A percentile compares a stretch with the other conserved stretches of the same genome.
phyloP scores from a whole-genome alignment of 2,329 filamentous ascomycete species.

The Septoria petroselini region DNA sequence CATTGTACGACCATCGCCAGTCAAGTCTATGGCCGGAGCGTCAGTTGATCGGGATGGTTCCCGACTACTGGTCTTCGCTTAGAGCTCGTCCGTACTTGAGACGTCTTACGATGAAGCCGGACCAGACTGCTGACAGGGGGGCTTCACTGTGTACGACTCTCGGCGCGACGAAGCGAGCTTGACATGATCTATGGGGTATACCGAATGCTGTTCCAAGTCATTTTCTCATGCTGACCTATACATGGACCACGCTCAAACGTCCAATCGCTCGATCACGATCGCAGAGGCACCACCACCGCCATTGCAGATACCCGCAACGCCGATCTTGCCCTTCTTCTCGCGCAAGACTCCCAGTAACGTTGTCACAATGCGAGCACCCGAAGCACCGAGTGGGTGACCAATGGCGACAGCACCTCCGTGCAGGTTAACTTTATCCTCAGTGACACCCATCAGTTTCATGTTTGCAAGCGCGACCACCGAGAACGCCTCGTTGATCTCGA shows the following conservation, averaged over 20 bases:
- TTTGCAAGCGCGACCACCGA: slow-evolving; percentile 94
- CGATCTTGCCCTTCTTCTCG: slow-evolving; percentile 90
- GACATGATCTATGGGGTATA: slow-evolving; percentile 4
- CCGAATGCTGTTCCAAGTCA: neutral
- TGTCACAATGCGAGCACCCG: slow-evolving; percentile 87
- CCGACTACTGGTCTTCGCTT: too few relatives aligned
- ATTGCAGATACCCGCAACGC: slow-evolving; percentile 94
- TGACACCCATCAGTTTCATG: slow-evolving; percentile 81
- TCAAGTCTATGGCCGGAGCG: too few relatives aligned
- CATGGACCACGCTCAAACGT: slow-evolving; percentile 2
- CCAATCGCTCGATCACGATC: slow-evolving; percentile 71
- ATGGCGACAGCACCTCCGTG: slow-evolving; percentile 94
- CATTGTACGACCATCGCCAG: too few relatives aligned
- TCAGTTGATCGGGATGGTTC: too few relatives aligned
- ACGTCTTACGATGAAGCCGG: too few relatives aligned
- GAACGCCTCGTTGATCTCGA: slow-evolving; percentile 99
- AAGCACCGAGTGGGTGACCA: slow-evolving; percentile 90
- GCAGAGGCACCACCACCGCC: slow-evolving; percentile 94
- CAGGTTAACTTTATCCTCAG: slow-evolving; percentile 85
- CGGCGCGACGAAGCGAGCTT: neutral
- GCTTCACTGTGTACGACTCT: neutral
- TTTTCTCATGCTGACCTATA: too few relatives aligned
- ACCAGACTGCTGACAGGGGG: too few relatives aligned
- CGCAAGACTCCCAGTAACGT: slow-evolving; percentile 85
- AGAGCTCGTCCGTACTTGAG: too few relatives aligned